A percentile compares a stretch with the other conserved stretches of the same genome.
Conservation (phyloP, 306 rosid species). For the Fagus sylvatica region DNA sequence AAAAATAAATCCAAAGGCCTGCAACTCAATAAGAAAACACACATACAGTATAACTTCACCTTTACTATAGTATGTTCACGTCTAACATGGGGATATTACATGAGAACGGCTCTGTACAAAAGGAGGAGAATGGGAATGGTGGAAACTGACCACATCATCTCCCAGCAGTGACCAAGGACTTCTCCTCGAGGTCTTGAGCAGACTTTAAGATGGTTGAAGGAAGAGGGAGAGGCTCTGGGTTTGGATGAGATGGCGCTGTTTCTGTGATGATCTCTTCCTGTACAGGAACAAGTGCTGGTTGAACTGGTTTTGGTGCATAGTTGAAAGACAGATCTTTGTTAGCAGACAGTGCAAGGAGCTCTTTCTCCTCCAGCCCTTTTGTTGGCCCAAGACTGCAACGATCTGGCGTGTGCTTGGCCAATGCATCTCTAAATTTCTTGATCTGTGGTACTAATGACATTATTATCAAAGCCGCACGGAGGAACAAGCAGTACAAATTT, state of each 20-base stretch:
- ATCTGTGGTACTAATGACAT: constrained; percentile 47
- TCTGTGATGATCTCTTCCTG: constrained; percentile 23
- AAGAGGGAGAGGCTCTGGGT: constrained; percentile 25
- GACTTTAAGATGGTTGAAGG: constrained; percentile 28
- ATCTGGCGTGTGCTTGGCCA: constrained; percentile 78
- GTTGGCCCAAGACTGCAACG: constrained; percentile 84
- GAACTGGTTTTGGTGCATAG: constrained; percentile 58
- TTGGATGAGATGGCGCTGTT: constrained; percentile 18
- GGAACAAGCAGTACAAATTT: neutral
- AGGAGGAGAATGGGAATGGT: constrained; percentile 14
- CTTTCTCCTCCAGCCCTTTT: constrained; percentile 92
- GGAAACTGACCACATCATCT: constrained; percentile 41
- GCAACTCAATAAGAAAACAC: constrained; percentile 13
- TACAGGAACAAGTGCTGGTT: constrained; percentile 28
- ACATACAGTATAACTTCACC: constrained; percentile 30
- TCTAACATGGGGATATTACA: constrained; percentile 20
- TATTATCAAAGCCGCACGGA: neutral
- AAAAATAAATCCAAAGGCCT: constrained; percentile 47
- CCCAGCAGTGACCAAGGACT: constrained; percentile 41
- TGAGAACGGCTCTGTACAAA: constrained; percentile 44
- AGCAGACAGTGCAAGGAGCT: constrained; percentile 75
- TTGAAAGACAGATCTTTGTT: constrained; percentile 67
- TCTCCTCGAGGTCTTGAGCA: constrained; percentile 39
- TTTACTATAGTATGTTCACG: constrained; percentile 19
- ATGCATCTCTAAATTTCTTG: constrained; percentile 88